These are phyloP conservation scores for Rhododendron williamsianum DNA, from an alignment of 148 eudicot genomes.

Conservation along the genomic window DNA sequence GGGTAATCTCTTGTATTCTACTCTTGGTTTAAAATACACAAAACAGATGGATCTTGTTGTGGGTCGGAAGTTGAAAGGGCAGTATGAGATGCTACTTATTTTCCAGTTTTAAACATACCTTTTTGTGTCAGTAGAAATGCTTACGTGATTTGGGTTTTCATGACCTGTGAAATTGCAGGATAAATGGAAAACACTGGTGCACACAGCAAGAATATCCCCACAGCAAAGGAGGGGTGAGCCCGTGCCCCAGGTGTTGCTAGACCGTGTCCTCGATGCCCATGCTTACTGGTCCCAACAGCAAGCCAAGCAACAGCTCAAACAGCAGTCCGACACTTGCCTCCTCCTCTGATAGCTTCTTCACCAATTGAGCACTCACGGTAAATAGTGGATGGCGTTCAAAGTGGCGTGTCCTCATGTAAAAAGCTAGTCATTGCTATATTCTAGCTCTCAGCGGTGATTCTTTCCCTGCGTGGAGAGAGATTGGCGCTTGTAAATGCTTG, in stretches of 20 bases:
- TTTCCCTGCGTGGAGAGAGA: slow-evolving; percentile 8
- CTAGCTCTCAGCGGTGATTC: slow-evolving; percentile 9
- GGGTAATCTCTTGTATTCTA: slow-evolving; percentile 25
- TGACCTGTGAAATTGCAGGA: slow-evolving; percentile 38
- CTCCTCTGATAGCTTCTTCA: slow-evolving; percentile 33
- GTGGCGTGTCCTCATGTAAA: slow-evolving; percentile 1
- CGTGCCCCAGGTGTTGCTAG: slow-evolving; percentile 82
- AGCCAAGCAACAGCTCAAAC: slow-evolving; percentile 67
- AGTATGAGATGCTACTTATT: not conserved
- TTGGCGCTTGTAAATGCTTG: slow-evolving; percentile 22
- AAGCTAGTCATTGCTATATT: not conserved
- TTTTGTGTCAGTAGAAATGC: not conserved
- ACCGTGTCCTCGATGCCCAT: slow-evolving; percentile 79
- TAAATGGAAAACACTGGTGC: slow-evolving; percentile 97
- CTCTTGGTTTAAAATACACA: not conserved
- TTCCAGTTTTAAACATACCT: not conserved
- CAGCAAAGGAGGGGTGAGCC: slow-evolving; percentile 98
- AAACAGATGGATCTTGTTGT: not conserved
- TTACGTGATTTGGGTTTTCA: not conserved
- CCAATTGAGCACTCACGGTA: not conserved
- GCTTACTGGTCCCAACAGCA: slow-evolving; percentile 82
- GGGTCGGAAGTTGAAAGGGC: not conserved
- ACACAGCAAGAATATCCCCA: slow-evolving; percentile 88
- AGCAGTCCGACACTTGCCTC: slow-evolving; percentile 52
- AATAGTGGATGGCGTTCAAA: not conserved